A percentile compares a stretch with the other conserved stretches of the same genome.
Evolutionary conservation across 495 filamentous ascomycete genomes (phyloP).

Genomic region (Podospora didyma): DNA sequence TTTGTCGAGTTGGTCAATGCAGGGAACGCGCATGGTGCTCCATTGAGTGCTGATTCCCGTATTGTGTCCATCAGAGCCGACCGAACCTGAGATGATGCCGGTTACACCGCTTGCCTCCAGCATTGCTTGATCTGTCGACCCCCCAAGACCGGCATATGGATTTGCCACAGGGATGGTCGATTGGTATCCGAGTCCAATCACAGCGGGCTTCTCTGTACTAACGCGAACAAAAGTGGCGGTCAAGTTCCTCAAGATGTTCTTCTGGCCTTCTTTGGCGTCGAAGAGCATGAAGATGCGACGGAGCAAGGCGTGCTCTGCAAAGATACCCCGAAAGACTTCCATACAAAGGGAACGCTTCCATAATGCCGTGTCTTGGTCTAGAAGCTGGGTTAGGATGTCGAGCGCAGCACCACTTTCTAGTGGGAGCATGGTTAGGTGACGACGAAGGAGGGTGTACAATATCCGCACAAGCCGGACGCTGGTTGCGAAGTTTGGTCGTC

Average conservation of each 20-base stretch:
- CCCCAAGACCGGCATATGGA: conserved; percentile 32
- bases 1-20: conserved; percentile 93
- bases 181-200: conserved; percentile 84
- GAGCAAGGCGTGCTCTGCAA: conserved; percentile 71
- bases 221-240: conserved; percentile 81
- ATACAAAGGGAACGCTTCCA: conserved; percentile 91
- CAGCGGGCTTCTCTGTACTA: conserved; percentile 79
- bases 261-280: conserved; percentile 69
- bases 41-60: conserved; percentile 83
- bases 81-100: conserved; percentile 78
- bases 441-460: conserved; percentile 70
- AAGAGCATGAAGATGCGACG: conserved; percentile 77
- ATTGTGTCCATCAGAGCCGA: conserved; percentile 59
- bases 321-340: conserved; percentile 83
- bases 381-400: conserved; percentile 76
- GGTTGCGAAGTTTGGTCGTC: conserved; percentile 73
- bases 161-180: conserved; percentile 66
- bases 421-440: conserved; percentile 68
- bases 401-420: conserved; percentile 83
- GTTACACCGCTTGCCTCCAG: conserved; percentile 83
- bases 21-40: conserved; percentile 84
- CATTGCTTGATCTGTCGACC: conserved; percentile 71
- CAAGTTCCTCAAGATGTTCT: conserved; percentile 72
- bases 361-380: conserved; percentile 74
- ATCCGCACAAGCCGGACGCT: conserved; percentile 80